A percentile compares a stretch with the other conserved stretches of the same genome.
phyloP scores from a whole-genome alignment of 2,329 filamentous ascomycete genomes.

The Shiraia sp. region DNA sequence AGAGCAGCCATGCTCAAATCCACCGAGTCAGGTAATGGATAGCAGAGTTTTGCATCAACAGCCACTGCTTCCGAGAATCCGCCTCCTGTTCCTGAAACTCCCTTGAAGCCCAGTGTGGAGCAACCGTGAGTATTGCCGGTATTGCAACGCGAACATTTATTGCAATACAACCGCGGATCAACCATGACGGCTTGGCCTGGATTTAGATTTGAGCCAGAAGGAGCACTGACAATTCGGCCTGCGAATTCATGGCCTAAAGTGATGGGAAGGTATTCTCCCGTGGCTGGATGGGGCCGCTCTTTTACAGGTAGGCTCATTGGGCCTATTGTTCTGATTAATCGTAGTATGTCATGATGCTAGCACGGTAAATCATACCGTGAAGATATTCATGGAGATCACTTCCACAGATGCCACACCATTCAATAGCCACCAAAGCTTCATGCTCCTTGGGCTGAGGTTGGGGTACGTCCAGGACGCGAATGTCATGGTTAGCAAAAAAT shows the following conservation, averaged over 20 bases:
- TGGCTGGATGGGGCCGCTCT: slow-evolving; percentile 25
- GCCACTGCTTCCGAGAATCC: slow-evolving; percentile 31
- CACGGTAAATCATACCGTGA: slow-evolving; percentile 15
- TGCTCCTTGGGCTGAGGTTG: slow-evolving; percentile 23
- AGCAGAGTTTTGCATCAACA: slow-evolving; percentile 26
- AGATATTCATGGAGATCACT: slow-evolving; percentile 36
- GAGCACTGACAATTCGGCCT: slow-evolving; percentile 27
- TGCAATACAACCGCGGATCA: slow-evolving; percentile 35
- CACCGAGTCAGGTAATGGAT: slow-evolving; percentile 25
- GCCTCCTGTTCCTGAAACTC: slow-evolving; percentile 28
- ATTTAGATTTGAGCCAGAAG: slow-evolving; percentile 18
- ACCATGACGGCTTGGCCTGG: slow-evolving; percentile 33
- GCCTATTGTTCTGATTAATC: slow-evolving; percentile 11
- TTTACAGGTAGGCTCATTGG: slow-evolving; percentile 14
- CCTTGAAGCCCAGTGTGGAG: slow-evolving; percentile 27
- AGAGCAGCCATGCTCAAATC: slow-evolving; percentile 29
- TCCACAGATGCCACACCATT: slow-evolving; percentile 39
- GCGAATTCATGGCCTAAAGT: slow-evolving; percentile 41
- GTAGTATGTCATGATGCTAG: background rate
- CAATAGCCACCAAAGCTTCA: slow-evolving; percentile 33
- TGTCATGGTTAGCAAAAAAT: slow-evolving; percentile 28
- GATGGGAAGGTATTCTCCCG: slow-evolving; percentile 22
- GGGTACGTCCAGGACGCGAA: slow-evolving; percentile 30
- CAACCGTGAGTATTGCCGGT: slow-evolving; percentile 25
- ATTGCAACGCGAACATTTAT: slow-evolving; percentile 23